Conservation (phyloP, 2,329 filamentous ascomycete species). For the Trichoderma afroharzianum region DNA sequence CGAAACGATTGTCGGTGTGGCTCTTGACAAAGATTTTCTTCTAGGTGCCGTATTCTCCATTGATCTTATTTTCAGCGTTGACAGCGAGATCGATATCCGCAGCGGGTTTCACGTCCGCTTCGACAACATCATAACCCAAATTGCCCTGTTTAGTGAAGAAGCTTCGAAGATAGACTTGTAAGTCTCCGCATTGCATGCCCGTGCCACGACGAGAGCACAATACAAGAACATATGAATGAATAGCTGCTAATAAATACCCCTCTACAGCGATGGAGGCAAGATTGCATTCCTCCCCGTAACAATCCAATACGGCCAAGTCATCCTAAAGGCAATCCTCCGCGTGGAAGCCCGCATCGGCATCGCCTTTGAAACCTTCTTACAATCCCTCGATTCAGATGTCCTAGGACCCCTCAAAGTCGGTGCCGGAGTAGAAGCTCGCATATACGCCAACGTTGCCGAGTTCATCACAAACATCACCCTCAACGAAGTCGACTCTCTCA, state of each 20-base stretch:
- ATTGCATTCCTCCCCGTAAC: slow-evolving; percentile 57
- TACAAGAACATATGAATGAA: not conserved
- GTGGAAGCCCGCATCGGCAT: slow-evolving; percentile 46
- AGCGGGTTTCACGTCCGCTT: slow-evolving; percentile 54
- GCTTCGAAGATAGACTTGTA: slow-evolving; percentile 48
- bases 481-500: slow-evolving; percentile 22
- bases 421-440: slow-evolving; percentile 44
- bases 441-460: slow-evolving; percentile 52
- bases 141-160: slow-evolving; percentile 48
- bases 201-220: not conserved
- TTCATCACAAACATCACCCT: slow-evolving; percentile 50
- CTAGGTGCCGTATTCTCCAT: slow-evolving; percentile 47
- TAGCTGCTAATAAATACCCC: not conserved
- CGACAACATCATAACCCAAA: slow-evolving; percentile 46
- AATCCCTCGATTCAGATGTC: slow-evolving; percentile 13
- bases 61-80: slow-evolving; percentile 49
- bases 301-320: slow-evolving; percentile 38
- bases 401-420: slow-evolving; percentile 30
- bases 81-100: slow-evolving; percentile 46
- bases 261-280: slow-evolving; percentile 45
- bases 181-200: slow-evolving; percentile 25
- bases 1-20: slow-evolving; percentile 41
- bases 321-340: slow-evolving; percentile 46
- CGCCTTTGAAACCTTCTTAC: slow-evolving; percentile 15
- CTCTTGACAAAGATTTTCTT: slow-evolving; percentile 35